A percentile compares a stretch with the other conserved stretches of the same genome.
Conservation (phyloP, 1,139 yeast genomes). For the Groenewaldozyma auringiensis region DNA sequence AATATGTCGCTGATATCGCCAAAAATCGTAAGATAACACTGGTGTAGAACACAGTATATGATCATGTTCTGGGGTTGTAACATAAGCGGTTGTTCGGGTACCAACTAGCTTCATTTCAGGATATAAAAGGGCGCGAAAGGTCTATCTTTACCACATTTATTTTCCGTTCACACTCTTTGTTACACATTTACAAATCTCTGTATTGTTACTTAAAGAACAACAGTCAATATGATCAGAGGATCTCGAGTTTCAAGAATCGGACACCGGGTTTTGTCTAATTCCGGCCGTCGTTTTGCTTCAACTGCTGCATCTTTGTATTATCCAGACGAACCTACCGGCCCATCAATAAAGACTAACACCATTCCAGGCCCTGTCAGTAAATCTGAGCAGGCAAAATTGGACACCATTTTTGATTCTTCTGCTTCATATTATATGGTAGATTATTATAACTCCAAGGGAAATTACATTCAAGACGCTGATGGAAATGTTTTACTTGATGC, state of each 20-base stretch:
- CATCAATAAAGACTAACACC: conserved; percentile 41
- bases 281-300: neutral
- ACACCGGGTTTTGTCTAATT: neutral
- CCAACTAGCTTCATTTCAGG: no score
- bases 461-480: conserved; percentile 64
- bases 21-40: no score
- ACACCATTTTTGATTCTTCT: conserved; percentile 53
- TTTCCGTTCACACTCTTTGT: no score
- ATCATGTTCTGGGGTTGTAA: no score
- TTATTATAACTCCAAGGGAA: conserved; percentile 60
- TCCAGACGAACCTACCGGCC: conserved; percentile 61
- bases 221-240: neutral
- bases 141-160: no score
- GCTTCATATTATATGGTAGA: conserved; percentile 64
- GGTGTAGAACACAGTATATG: no score
- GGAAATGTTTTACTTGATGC: conserved; percentile 63
- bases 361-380: conserved; percentile 61
- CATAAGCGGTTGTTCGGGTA: no score
- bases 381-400: conserved; percentile 41
- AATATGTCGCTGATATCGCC: no score
- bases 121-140: no score
- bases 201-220: no score
- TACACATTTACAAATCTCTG: no score
- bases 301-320: conserved; percentile 29
- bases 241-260: neutral